These are phyloP conservation scores for Penicillium sp. DNA, from an alignment of 2,329 filamentous ascomycete genomes.

Conservation along the genomic window DNA sequence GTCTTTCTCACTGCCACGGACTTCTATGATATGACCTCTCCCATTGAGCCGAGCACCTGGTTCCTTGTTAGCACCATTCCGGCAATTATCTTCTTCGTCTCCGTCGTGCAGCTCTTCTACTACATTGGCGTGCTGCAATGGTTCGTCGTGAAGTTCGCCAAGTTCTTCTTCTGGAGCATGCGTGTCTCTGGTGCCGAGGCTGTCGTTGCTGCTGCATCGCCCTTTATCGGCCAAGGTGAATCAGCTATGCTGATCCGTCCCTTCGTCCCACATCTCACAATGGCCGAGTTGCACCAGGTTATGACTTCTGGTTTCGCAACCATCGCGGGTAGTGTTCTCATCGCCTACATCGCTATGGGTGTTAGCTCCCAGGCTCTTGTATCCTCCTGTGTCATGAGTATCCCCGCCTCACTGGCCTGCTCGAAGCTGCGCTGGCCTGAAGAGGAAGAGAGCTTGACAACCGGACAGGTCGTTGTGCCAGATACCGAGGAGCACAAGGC, in stretches of 20 bases:
- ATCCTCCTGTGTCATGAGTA: conserved; percentile 93
- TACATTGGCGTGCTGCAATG: conserved; percentile 81
- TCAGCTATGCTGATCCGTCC: conserved; percentile 89
- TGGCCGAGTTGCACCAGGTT: conserved; percentile 86
- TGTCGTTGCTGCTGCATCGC: conserved; percentile 88
- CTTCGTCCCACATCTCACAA: conserved; percentile 81
- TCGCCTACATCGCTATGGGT: conserved; percentile 81
- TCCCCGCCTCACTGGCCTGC: conserved; percentile 84
- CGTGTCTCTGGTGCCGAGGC: conserved; percentile 86
- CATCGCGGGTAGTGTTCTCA: conserved; percentile 82
- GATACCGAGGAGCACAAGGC: conserved; percentile 71
- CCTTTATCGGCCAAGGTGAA: conserved; percentile 93
- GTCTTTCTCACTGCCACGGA: conserved; percentile 64
- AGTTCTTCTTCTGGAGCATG: conserved; percentile 89
- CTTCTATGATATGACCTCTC: conserved; percentile 14
- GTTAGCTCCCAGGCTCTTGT: conserved; percentile 82
- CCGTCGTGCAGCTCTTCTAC: conserved; percentile 84
- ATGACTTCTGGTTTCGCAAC: conserved; percentile 93
- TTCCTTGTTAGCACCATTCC: conserved; percentile 82
- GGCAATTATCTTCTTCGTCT: conserved; percentile 93
- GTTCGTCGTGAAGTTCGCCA: conserved; percentile 83
- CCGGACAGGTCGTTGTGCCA: conserved; percentile 76
- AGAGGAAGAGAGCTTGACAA: conserved; percentile 80
- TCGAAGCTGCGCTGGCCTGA: conserved; percentile 90
- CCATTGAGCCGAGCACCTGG: conserved; percentile 52